Evolutionary conservation across 768 basidiomycete genomes (phyloP).

Genomic region (Mrakia blollopis): DNA sequence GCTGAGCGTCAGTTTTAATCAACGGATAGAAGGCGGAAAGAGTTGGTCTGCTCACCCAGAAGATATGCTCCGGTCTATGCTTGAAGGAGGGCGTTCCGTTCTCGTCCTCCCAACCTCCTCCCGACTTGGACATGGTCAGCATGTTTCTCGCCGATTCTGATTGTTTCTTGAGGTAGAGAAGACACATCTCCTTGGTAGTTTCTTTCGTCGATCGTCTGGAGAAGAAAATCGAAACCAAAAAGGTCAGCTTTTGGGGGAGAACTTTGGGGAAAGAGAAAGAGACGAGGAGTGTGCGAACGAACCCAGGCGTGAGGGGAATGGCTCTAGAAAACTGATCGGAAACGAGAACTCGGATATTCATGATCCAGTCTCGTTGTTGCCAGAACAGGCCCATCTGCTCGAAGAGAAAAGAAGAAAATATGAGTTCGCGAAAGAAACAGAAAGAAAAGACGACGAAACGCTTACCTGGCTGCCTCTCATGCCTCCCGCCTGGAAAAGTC

Average conservation of each 20-base stretch:
- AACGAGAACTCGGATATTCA: not conserved
- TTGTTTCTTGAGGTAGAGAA: not conserved
- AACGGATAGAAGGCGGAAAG: too few relatives aligned
- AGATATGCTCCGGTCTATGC: not conserved
- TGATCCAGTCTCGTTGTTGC: slow-evolving; percentile 1
- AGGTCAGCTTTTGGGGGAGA: not conserved
- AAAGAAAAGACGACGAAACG: not conserved
- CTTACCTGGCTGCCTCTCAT: not conserved
- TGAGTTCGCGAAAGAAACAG: not conserved
- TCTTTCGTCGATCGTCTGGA: not conserved
- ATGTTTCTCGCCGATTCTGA: not conserved
- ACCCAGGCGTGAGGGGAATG: not conserved
- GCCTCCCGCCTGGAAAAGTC: not conserved
- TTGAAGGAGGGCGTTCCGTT: not conserved
- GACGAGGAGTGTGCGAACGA: not conserved
- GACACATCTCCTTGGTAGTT: not conserved
- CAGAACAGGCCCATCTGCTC: not conserved
- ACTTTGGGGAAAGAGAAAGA: not conserved
- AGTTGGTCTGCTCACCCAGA: not conserved
- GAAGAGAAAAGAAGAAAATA: not conserved
- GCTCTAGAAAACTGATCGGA: not conserved
- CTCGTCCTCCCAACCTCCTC: not conserved
- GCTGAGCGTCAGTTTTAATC: too few relatives aligned
- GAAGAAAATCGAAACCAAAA: not conserved
- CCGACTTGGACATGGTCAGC: not conserved